Base-by-base conservation (phyloP, 2,329 filamentous ascomycete species). In the Parafenestella ontariensis region DNA sequence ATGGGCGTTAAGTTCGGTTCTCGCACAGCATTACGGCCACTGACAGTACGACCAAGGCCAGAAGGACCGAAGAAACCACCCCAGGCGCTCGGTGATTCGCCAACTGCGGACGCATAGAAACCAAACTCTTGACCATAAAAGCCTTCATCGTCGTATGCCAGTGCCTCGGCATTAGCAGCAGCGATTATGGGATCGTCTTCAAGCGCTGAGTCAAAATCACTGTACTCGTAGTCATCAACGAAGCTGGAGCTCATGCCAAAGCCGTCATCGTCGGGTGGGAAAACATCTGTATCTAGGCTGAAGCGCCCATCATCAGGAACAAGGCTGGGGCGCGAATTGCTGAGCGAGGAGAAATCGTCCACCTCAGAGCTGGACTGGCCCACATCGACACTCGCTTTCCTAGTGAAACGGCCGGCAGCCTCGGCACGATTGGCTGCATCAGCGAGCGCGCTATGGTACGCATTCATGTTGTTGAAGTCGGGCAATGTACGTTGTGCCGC, bases 91-190 rank as follows among this genome's bases (percentile, higher is more conserved):
- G 89, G 79, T 34, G 82, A 78, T 6, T 81, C 77, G 34, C 79
- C 79, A 50, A 78, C 77, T 18, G 80, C 81, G 40, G 76, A 72
- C 10, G 93, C 92, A 73, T 96, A 99, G 74, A 99, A 99, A 0
- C 92, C 93, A 70, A 99, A 99, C 73, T 99, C 95, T 64, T 92
- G 89, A 0, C 95, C 95, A 70, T 99, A 99, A 79, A 95, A 96
- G 0, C 92, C 94, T 60, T 97, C 94, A 6, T 89, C 89, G 69
- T 99, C 95, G 63, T 92, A 93, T 41, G 95, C 94, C 7, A 99
- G 82, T 1, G 90, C 95, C 72, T 95, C 93, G 0, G 94, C 93
- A 65, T 99, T 99, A 5, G 95, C 95, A 53, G 92, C 95, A 0
- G 93, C 94, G 56, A 99, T 96, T 65, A 98, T 95, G 28, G 88